Base-by-base conservation (phyloP, 1,284 basidiomycete genomes). In the Cryptococcus neoformans region DNA sequence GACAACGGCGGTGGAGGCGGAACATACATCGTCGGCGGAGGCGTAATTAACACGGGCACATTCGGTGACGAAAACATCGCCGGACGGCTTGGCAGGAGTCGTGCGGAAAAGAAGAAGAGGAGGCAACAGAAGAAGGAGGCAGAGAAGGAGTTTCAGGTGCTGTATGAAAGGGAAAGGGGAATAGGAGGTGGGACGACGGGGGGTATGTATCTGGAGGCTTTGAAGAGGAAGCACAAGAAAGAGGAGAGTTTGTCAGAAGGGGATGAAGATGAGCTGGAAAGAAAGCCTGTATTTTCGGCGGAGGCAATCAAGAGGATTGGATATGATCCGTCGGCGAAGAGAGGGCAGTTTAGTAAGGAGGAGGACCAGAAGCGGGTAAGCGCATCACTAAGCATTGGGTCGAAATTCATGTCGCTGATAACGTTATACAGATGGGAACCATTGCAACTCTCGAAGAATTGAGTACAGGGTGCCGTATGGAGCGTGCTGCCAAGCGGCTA, bases 21-120 rank as follows among this genome's bases (percentile, higher is more conserved):
- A n/a, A 90, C 89, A 6, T 93, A 92, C 68, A 80, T 92, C 48
- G 81, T 93, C n/a, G 84, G 85, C 0, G 88, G 89, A 7, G 63
- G 59, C 10, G 62, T 62, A 84, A 87, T 72, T 77, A 89, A 57
- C 80, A 90, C 65, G 4, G 67, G 59, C 34, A 12, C 17, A 1
- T 73, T 81, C 14, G 73, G 70, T 5, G 75, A 72, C 37, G 81
- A 73, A 79, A 84, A 81, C 60, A 71, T 85, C 2, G 70, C 80
- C 0, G 89, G 91, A 73, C 83, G 80, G 53, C 79, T 91, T 36
- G 90, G 90, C 0, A 80, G 89, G 34, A 86, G 86, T 52, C 85
- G 85, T 1, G 87, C 90, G 63, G 85, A 85, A 9, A 86, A 82
- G 66, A 83, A 85, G 3, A 85, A 85, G 59, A 82, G 89, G 47